These are phyloP conservation scores for Colletotrichum tropicale DNA, from an alignment of 2,329 filamentous ascomycete genomes.

Conservation along the genomic window DNA sequence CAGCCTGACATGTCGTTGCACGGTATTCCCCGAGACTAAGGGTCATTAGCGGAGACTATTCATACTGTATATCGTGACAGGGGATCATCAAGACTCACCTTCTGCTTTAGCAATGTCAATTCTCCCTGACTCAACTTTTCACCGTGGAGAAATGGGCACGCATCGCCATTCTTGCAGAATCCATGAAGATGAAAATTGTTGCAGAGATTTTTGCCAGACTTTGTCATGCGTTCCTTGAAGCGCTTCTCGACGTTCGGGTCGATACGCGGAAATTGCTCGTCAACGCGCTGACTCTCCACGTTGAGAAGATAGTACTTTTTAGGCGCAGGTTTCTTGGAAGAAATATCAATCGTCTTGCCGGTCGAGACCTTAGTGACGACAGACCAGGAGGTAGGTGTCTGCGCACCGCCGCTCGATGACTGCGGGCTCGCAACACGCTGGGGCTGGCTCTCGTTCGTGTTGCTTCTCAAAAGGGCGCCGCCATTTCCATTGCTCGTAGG, in stretches of 20 bases:
- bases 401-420: not conserved
- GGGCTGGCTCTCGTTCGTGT: not conserved
- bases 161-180: slow-evolving; percentile 19
- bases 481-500: not conserved
- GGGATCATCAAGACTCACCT: not conserved
- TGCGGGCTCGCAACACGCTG: not conserved
- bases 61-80: not conserved
- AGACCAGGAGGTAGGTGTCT: slow-evolving; percentile 25
- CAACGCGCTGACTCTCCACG: slow-evolving; percentile 32
- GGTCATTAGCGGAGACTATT: not conserved
- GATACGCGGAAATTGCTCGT: slow-evolving; percentile 28
- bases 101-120: slow-evolving; percentile 22
- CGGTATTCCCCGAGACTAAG: slow-evolving; percentile 16
- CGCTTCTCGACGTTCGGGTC: slow-evolving; percentile 22
- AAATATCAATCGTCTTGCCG: slow-evolving; percentile 30
- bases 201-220: slow-evolving; percentile 23
- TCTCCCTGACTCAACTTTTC: slow-evolving; percentile 19
- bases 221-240: slow-evolving; percentile 21
- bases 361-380: slow-evolving; percentile 18
- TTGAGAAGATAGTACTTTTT: slow-evolving; percentile 33
- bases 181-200: slow-evolving; percentile 25
- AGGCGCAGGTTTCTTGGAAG: slow-evolving; percentile 22
- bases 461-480: not conserved
- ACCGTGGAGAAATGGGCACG: slow-evolving; percentile 25
- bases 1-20: slow-evolving; percentile 22